Percentiles rank a stretch among this genome's conserved stretches.
Evolutionary conservation across 257 asterid species (phyloP).

Genomic region (Solanum gracilifrons): DNA sequence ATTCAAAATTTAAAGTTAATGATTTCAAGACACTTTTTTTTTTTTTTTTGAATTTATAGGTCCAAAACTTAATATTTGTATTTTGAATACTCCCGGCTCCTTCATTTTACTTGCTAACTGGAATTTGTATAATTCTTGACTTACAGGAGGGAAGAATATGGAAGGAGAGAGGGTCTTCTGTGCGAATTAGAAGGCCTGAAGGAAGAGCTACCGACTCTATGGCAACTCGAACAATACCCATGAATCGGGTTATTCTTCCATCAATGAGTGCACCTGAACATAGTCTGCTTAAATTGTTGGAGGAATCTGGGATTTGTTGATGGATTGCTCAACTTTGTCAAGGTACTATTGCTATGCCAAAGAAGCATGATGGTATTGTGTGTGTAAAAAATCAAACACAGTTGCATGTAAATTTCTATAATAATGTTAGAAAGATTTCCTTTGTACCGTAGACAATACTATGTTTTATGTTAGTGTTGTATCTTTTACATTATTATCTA

Average conservation of each 20-base stretch:
- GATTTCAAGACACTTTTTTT: too few species aligned
- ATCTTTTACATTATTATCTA: background rate
- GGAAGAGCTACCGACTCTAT: slow-evolving; percentile 19
- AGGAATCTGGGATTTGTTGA: slow-evolving; percentile 27
- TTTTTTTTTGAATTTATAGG: background rate
- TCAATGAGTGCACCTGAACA: slow-evolving; percentile 38
- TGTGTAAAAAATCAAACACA: background rate
- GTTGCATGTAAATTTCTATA: background rate
- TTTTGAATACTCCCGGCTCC: background rate
- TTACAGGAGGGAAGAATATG: slow-evolving; percentile 87
- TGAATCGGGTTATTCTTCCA: slow-evolving; percentile 36
- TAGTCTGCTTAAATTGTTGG: slow-evolving; percentile 24
- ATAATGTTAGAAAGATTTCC: background rate
- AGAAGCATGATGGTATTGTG: background rate
- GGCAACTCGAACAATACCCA: slow-evolving; percentile 19
- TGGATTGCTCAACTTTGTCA: background rate
- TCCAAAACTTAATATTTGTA: background rate
- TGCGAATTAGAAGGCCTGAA: slow-evolving; percentile 29
- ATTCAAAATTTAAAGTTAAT: background rate
- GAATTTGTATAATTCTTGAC: background rate
- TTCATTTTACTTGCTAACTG: background rate
- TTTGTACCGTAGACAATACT: background rate
- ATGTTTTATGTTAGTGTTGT: background rate
- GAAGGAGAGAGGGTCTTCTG: slow-evolving; percentile 71
- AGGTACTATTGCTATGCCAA: background rate